Evolutionary conservation across 768 basidiomycete genomes (phyloP).

Genomic region (Ramaria sp.): DNA sequence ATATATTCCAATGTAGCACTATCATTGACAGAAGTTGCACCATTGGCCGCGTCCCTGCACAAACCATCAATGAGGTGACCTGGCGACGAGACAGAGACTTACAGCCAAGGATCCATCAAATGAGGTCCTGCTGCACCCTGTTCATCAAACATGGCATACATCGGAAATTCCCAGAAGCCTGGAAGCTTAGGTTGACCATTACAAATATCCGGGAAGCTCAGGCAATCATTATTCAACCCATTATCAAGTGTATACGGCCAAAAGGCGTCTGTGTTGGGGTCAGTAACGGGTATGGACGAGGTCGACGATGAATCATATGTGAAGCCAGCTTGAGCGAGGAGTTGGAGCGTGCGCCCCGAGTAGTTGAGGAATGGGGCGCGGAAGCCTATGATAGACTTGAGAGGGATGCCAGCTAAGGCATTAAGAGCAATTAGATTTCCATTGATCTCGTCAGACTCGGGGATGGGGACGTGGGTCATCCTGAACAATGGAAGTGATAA

Average conservation of each 20-base stretch:
- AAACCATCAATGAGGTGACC: background rate
- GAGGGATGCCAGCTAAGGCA: slow-evolving; percentile 65
- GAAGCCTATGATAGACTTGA: slow-evolving; percentile 56
- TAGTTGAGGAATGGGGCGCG: slow-evolving; percentile 70
- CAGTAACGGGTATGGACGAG: slow-evolving; percentile 55
- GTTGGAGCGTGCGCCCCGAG: slow-evolving; percentile 47
- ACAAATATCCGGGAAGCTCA: slow-evolving; percentile 43
- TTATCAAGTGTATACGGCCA: slow-evolving; percentile 81
- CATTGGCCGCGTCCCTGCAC: slow-evolving; percentile 44
- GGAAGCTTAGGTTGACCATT: slow-evolving; percentile 61
- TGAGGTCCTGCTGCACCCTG: slow-evolving; percentile 45
- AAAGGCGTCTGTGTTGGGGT: slow-evolving; percentile 57
- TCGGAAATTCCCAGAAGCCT: slow-evolving; percentile 79
- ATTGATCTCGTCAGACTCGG: slow-evolving; percentile 54
- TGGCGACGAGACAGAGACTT: slow-evolving; percentile 16
- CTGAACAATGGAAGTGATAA: slow-evolving; percentile 22
- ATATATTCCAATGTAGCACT: slow-evolving; percentile 58
- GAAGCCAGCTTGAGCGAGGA: slow-evolving; percentile 46
- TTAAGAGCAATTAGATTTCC: slow-evolving; percentile 75
- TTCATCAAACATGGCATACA: slow-evolving; percentile 69
- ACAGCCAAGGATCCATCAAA: slow-evolving; percentile 82
- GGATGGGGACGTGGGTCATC: slow-evolving; percentile 68
- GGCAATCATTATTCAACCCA: slow-evolving; percentile 71
- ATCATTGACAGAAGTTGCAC: slow-evolving; percentile 39
- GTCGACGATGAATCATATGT: slow-evolving; percentile 60